phyloP scores from a whole-genome alignment of 2,329 filamentous ascomycete species.

The Clonostachys rhizophaga region DNA sequence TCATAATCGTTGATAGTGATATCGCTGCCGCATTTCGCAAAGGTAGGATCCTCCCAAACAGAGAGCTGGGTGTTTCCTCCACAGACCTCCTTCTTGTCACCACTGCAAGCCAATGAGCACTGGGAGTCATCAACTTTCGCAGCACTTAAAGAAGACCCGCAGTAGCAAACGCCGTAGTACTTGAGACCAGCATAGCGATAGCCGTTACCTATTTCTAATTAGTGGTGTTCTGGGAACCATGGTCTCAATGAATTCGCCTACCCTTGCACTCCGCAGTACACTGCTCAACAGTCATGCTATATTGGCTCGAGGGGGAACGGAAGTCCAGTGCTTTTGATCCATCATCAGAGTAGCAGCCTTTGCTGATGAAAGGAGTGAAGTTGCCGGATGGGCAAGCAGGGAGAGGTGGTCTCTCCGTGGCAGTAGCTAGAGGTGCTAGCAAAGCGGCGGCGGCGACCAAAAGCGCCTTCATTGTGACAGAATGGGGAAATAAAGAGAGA shows the following conservation, averaged over 20 bases:
- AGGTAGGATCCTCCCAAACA: slow-evolving; percentile 43
- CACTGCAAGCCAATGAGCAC: slow-evolving; percentile 52
- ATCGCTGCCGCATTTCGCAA: slow-evolving; percentile 33
- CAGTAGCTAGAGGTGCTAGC: slow-evolving; percentile 19
- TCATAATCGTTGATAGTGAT: slow-evolving; percentile 47
- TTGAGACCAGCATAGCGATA: slow-evolving; percentile 46
- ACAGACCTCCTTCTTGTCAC: slow-evolving; percentile 37
- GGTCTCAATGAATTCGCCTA: slow-evolving; percentile 8
- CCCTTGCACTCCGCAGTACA: slow-evolving; percentile 46
- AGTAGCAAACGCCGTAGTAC: slow-evolving; percentile 49
- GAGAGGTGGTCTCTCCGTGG: slow-evolving; percentile 35
- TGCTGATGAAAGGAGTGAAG: slow-evolving; percentile 41
- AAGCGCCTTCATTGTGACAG: slow-evolving; percentile 21
- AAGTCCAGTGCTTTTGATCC: slow-evolving; percentile 29
- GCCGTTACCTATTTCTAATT: slow-evolving; percentile 28
- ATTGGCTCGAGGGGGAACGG: slow-evolving; percentile 27
- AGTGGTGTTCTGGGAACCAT: not conserved
- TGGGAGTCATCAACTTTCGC: slow-evolving; percentile 44
- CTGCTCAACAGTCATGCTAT: slow-evolving; percentile 40
- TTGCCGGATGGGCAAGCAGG: slow-evolving; percentile 33
- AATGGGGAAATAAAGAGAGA: too few species aligned
- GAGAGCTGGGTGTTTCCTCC: slow-evolving; percentile 42
- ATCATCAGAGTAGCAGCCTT: slow-evolving; percentile 41
- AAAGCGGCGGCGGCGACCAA: slow-evolving; percentile 30
- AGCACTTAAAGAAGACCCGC: slow-evolving; percentile 44